phyloP scores from a whole-genome alignment of 495 filamentous ascomycete genomes.

The Penicillium alfredii region DNA sequence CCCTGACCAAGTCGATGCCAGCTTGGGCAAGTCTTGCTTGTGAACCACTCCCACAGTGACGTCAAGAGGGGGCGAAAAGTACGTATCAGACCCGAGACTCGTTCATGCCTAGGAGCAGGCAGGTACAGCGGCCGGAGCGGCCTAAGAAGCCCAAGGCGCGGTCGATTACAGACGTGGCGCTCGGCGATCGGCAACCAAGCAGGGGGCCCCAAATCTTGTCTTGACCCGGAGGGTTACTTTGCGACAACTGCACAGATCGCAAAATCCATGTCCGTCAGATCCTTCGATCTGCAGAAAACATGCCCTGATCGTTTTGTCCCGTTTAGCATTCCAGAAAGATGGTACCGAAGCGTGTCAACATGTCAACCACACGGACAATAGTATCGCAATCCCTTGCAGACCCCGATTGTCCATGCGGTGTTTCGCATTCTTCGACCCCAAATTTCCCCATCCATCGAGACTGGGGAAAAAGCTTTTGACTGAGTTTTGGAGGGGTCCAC shows the following conservation, averaged over 20 bases:
- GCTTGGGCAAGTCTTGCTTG: no score
- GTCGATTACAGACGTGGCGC: conserved; percentile 23
- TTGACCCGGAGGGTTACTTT: conserved; percentile 16
- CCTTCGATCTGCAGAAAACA: conserved; percentile 3
- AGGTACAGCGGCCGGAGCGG: conserved; percentile 5
- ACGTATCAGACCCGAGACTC: no score
- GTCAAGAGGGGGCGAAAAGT: conserved; percentile 5
- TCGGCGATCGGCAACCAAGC: conserved; percentile 16
- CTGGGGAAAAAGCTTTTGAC: background rate
- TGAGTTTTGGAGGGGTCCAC: background rate
- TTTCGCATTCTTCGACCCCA: background rate
- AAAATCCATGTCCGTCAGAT: no score
- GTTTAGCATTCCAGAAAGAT: conserved; percentile 15
- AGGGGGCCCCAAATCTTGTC: conserved; percentile 19
- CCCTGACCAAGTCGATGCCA: no score
- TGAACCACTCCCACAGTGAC: no score
- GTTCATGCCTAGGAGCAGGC: no score
- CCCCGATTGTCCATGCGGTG: no score
- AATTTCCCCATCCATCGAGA: background rate
- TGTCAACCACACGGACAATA: conserved; percentile 15
- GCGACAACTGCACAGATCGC: no score
- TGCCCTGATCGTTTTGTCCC: background rate
- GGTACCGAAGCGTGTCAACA: conserved; percentile 12
- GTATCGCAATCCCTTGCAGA: conserved; percentile 13
- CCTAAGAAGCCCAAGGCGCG: conserved; percentile 4